These are phyloP conservation scores for Pharnaceum exiguum DNA, from an alignment of 148 eudicot species.

Conservation along the genomic window DNA sequence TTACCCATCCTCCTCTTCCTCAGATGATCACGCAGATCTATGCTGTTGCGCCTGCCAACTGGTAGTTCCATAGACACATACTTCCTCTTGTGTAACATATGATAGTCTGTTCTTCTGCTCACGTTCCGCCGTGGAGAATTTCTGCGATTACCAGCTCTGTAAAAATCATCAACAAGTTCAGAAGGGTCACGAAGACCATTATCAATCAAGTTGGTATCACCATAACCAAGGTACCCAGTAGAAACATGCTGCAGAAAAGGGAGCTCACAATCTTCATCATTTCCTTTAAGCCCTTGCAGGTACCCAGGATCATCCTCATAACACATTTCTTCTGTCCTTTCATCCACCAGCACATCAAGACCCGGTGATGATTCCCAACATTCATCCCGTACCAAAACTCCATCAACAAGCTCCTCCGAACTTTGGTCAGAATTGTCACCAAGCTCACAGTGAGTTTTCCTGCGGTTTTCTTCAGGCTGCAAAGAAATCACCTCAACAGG, in stretches of 20 bases:
- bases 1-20: slow-evolving; percentile 34
- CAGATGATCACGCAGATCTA: slow-evolving; percentile 49
- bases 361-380: slow-evolving; percentile 67
- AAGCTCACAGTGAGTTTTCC: slow-evolving; percentile 25
- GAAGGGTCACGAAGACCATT: slow-evolving; percentile 21
- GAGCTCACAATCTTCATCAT: slow-evolving; percentile 31
- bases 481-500: slow-evolving; percentile 20
- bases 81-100: slow-evolving; percentile 33
- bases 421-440: slow-evolving; percentile 37
- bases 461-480: slow-evolving; percentile 20
- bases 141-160: slow-evolving; percentile 6
- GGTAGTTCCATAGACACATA: slow-evolving; percentile 22
- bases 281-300: slow-evolving; percentile 28
- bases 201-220: slow-evolving; percentile 15
- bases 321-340: slow-evolving; percentile 28
- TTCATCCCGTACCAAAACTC: slow-evolving; percentile 35
- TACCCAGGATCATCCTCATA: slow-evolving; percentile 38
- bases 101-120: slow-evolving; percentile 19
- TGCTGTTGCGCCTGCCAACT: slow-evolving; percentile 18
- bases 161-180: slow-evolving; percentile 24
- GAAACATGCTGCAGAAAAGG: slow-evolving; percentile 29
- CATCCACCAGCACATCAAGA: slow-evolving; percentile 68
- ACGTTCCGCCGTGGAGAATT: slow-evolving; percentile 16
- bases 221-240: slow-evolving; percentile 25
- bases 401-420: slow-evolving; percentile 45